Evolutionary conservation across 1,284 basidiomycete genomes (phyloP).

Genomic region (Gastroboletus turbinatus): DNA sequence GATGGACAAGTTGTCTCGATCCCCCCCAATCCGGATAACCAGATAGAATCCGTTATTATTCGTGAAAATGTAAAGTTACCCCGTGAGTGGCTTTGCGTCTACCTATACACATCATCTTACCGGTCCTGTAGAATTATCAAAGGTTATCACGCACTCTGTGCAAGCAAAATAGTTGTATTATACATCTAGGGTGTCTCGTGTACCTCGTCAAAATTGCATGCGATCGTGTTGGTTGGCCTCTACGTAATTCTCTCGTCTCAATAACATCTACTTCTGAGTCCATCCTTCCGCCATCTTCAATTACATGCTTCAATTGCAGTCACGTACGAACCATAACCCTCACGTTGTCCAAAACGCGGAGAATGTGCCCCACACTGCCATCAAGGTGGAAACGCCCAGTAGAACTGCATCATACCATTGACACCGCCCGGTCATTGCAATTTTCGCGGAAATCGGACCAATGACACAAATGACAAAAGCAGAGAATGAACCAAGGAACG

Average conservation of each 20-base stretch:
- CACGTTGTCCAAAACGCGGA: constrained; percentile 56
- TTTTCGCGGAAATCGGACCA: constrained; percentile 69
- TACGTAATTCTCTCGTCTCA: background rate
- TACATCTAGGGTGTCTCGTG: background rate
- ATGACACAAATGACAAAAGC: constrained; percentile 85
- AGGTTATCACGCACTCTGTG: constrained; percentile 76
- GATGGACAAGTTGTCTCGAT: constrained; percentile 69
- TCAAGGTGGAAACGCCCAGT: constrained; percentile 54
- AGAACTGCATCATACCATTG: constrained; percentile 54
- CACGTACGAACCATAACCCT: background rate
- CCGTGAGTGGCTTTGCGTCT: constrained; percentile 56
- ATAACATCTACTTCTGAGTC: background rate
- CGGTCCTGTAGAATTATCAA: constrained; percentile 66
- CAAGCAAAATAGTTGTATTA: constrained; percentile 36
- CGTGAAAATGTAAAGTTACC: constrained; percentile 88
- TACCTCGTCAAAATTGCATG: constrained; percentile 4
- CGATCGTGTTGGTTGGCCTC: background rate
- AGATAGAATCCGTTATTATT: constrained; percentile 91
- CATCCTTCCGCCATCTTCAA: background rate
- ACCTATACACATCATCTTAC: background rate
- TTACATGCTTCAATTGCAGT: background rate
- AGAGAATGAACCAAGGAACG: constrained; percentile 85
- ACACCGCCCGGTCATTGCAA: constrained; percentile 53
- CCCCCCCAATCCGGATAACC: constrained; percentile 91
- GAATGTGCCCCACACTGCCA: constrained; percentile 80